Percentiles rank a stretch among this genome's conserved stretches.
These are phyloP conservation scores for Ballota nigra DNA, from an alignment of 257 asterid species.

Conservation along the genomic window DNA sequence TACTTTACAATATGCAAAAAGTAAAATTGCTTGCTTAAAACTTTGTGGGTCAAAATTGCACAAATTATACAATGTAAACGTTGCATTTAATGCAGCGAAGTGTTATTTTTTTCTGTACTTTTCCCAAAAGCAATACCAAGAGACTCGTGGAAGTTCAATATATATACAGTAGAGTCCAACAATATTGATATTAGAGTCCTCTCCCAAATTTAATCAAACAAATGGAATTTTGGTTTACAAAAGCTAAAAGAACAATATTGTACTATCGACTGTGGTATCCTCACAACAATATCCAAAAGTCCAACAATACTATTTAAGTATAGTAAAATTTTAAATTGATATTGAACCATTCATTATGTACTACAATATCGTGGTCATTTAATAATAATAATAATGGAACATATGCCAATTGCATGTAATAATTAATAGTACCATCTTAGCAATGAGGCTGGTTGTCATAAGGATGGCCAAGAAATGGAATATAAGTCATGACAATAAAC, in stretches of 20 bases:
- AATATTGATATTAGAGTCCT: neutral
- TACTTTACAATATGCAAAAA: too few species aligned
- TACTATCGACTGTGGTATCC: neutral
- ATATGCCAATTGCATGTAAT: neutral
- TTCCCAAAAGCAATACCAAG: too few species aligned
- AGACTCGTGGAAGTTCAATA: too few species aligned
- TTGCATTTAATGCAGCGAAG: too few species aligned
- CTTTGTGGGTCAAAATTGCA: too few species aligned
- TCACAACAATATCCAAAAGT: neutral
- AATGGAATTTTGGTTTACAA: neutral
- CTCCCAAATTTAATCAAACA: neutral
- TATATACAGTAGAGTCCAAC: too few species aligned
- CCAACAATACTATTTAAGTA: neutral
- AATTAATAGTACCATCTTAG: neutral
- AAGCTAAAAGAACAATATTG: neutral
- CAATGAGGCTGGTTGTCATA: conserved; percentile 1
- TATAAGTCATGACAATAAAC: conserved; percentile 1
- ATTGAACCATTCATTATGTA: neutral
- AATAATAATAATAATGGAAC: neutral
- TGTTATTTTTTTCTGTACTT: too few species aligned
- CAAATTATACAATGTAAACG: too few species aligned
- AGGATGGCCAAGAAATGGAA: conserved; percentile 17
- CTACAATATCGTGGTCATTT: neutral
- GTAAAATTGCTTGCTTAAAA: too few species aligned
- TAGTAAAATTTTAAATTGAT: neutral